Percentiles rank a stretch among this genome's conserved stretches.
Evolutionary conservation across 2,329 filamentous ascomycete genomes (phyloP).

Genomic region (Xylaria sp.): DNA sequence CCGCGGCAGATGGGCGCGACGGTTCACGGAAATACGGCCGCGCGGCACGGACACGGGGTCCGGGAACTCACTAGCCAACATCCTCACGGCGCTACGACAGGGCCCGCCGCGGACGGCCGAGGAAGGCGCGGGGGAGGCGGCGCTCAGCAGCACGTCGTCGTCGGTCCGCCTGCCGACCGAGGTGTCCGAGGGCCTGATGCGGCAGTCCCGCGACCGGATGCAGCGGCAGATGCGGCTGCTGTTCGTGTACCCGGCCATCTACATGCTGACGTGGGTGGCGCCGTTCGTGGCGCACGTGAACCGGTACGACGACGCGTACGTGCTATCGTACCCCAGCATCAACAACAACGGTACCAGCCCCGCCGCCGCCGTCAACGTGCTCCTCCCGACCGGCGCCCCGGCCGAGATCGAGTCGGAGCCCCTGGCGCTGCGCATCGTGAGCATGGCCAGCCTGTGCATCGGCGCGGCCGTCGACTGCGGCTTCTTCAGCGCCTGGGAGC

Average conservation of each 20-base stretch:
- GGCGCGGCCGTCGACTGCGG: slow-evolving; percentile 72
- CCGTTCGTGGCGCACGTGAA: slow-evolving; percentile 71
- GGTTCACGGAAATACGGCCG: background rate
- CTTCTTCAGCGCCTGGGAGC: slow-evolving; percentile 72
- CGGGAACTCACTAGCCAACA: slow-evolving; percentile 24
- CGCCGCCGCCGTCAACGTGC: background rate
- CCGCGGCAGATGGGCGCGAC: background rate
- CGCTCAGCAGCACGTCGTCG: slow-evolving; percentile 3
- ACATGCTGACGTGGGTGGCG: slow-evolving; percentile 73
- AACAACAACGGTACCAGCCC: background rate
- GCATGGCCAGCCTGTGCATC: slow-evolving; percentile 63
- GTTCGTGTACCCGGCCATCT: slow-evolving; percentile 77
- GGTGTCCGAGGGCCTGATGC: slow-evolving; percentile 42
- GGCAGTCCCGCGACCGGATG: slow-evolving; percentile 58
- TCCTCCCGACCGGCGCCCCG: background rate
- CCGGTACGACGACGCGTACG: slow-evolving; percentile 52
- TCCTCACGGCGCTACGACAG: slow-evolving; percentile 23
- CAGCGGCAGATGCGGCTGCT: slow-evolving; percentile 72
- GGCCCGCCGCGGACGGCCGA: background rate
- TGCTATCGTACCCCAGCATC: background rate
- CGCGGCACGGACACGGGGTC: background rate
- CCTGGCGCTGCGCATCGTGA: slow-evolving; percentile 60
- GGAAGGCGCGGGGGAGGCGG: background rate
- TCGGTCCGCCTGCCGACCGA: slow-evolving; percentile 33
- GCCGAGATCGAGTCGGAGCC: slow-evolving; percentile 47